Conservation (phyloP, 164 flowering plant species). For the Stephania cephalantha region DNA sequence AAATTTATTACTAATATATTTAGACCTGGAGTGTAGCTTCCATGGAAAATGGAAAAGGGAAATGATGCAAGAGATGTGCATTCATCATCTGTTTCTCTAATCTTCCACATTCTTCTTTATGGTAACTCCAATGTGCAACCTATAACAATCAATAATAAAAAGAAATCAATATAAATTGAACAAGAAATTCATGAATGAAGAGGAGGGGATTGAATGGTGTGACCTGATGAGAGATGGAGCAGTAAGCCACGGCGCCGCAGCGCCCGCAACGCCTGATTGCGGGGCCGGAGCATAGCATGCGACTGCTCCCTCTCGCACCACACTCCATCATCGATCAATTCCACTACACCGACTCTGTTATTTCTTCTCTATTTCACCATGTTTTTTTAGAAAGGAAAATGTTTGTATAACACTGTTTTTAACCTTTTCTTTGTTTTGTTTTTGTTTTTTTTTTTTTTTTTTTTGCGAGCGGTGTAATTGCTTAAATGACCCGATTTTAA, state of each 20-base stretch:
- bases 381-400: no score
- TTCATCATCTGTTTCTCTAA: constrained; percentile 61
- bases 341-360: no score
- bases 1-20: no score
- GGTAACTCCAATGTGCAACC: constrained; percentile 68
- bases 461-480: no score
- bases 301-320: constrained; percentile 54
- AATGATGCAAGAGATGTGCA: constrained; percentile 47
- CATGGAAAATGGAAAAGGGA: constrained; percentile 66
- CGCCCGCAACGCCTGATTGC: constrained; percentile 55
- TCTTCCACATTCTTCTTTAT: constrained; percentile 79
- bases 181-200: background rate
- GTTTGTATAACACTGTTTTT: no score
- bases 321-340: constrained; percentile 52
- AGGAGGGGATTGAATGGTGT: background rate
- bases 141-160: constrained; percentile 13
- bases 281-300: constrained; percentile 52
- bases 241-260: constrained; percentile 79
- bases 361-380: no score
- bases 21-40: constrained; percentile 55
- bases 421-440: no score
- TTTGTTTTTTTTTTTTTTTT: no score
- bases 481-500: no score
- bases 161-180: background rate
- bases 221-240: constrained; percentile 83